Evolutionary conservation across 495 filamentous ascomycete species (phyloP).

Genomic region (Mytilinidion resinicola): DNA sequence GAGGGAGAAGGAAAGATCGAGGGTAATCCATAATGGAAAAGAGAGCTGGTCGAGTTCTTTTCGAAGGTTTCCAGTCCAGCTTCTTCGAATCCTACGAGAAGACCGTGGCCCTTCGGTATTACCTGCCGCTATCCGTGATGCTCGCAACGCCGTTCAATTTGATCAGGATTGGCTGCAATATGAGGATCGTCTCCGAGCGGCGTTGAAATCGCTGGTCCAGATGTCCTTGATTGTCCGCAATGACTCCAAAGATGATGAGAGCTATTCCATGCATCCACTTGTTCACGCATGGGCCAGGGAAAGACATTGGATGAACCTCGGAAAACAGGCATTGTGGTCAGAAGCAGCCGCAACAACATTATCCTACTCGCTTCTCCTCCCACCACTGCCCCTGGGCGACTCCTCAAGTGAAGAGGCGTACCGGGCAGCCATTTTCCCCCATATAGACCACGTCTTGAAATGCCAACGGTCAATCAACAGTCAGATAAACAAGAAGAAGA

Average conservation of each 20-base stretch:
- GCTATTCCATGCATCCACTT: slow-evolving; percentile 41
- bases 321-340: slow-evolving; percentile 39
- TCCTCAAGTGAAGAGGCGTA: not conserved
- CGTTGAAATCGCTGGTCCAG: slow-evolving; percentile 28
- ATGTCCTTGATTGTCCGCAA: slow-evolving; percentile 33
- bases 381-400: not conserved
- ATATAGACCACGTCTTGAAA: not conserved
- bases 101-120: too few relatives aligned
- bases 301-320: slow-evolving; percentile 30
- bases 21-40: too few relatives aligned
- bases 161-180: too few relatives aligned
- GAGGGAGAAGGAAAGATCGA: too few relatives aligned
- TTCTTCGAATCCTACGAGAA: too few relatives aligned
- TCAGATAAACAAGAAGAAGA: not conserved
- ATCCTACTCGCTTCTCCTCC: slow-evolving; percentile 4
- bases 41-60: too few relatives aligned
- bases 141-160: slow-evolving; percentile 4
- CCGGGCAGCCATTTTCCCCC: not conserved
- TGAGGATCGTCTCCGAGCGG: slow-evolving; percentile 24
- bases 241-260: slow-evolving; percentile 23
- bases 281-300: slow-evolving; percentile 40
- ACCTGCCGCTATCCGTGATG: slow-evolving; percentile 27
- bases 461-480: not conserved
- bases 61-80: too few relatives aligned
- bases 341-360: slow-evolving; percentile 32